Evolutionary conservation across 768 basidiomycete species (phyloP).

Genomic region (Auriscalpium orientale): DNA sequence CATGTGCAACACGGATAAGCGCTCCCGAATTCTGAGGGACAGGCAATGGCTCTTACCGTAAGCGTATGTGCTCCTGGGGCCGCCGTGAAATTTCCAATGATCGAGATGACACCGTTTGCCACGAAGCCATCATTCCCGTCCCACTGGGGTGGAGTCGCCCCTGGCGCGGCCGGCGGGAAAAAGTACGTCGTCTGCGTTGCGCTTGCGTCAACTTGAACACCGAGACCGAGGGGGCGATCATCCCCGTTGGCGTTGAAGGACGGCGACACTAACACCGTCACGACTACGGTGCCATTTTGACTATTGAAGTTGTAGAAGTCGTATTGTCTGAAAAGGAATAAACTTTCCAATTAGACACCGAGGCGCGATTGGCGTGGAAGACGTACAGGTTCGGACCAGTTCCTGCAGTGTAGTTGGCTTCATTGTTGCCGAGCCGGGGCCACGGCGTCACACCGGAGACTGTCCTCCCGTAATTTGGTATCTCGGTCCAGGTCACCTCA

Average conservation of each 20-base stretch:
- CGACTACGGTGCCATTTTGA: slow-evolving; percentile 35
- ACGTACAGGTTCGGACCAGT: slow-evolving; percentile 52
- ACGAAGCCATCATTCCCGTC: slow-evolving; percentile 42
- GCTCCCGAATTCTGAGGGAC: background rate
- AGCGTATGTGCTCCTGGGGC: slow-evolving; percentile 53
- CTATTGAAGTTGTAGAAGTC: slow-evolving; percentile 59
- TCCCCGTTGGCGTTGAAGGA: slow-evolving; percentile 45
- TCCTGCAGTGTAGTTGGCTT: slow-evolving; percentile 52
- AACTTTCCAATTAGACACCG: background rate
- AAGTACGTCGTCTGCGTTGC: slow-evolving; percentile 36
- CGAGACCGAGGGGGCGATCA: slow-evolving; percentile 43
- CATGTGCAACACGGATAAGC: background rate
- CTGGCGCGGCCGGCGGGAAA: slow-evolving; percentile 39
- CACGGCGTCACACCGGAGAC: slow-evolving; percentile 54
- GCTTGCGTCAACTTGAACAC: slow-evolving; percentile 42
- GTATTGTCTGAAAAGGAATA: slow-evolving; percentile 38
- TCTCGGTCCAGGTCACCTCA: slow-evolving; percentile 48
- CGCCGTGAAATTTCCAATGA: slow-evolving; percentile 32
- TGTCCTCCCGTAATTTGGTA: slow-evolving; percentile 55
- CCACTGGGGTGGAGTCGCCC: slow-evolving; percentile 40
- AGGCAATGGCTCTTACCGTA: slow-evolving; percentile 20
- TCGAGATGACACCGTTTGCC: slow-evolving; percentile 41
- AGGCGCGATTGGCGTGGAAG: background rate
- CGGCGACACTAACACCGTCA: slow-evolving; percentile 43
- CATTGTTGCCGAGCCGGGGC: slow-evolving; percentile 41